Evolutionary conservation across 495 filamentous ascomycete genomes (phyloP).

Genomic region (Podospora conica): DNA sequence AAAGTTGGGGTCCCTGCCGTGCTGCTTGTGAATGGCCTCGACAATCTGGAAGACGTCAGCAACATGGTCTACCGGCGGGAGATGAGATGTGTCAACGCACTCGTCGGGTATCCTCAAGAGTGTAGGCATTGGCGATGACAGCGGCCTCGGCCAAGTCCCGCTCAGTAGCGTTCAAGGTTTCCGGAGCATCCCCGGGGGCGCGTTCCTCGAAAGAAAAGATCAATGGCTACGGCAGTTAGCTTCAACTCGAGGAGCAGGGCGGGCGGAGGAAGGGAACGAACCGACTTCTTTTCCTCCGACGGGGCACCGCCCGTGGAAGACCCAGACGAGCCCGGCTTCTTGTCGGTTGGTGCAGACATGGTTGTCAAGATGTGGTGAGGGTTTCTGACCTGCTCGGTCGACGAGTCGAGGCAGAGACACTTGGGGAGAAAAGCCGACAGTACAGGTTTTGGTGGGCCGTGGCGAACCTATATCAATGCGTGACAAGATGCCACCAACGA

Average conservation of each 20-base stretch:
- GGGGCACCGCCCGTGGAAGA: background rate
- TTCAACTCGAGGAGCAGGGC: background rate
- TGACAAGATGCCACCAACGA: background rate
- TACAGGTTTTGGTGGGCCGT: constrained; percentile 1
- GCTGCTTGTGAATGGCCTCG: constrained; percentile 19
- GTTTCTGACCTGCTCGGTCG: constrained; percentile 5
- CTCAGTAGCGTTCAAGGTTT: constrained; percentile 26
- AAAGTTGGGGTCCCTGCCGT: constrained; percentile 34
- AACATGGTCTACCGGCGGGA: background rate
- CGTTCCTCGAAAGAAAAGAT: constrained; percentile 11
- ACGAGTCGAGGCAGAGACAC: constrained; percentile 1
- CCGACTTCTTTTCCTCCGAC: constrained; percentile 14
- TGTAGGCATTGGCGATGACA: constrained; percentile 24
- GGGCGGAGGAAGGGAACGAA: background rate
- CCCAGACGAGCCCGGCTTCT: constrained; percentile 9
- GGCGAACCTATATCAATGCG: constrained; percentile 8
- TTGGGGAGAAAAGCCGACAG: background rate
- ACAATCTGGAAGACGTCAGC: constrained; percentile 14
- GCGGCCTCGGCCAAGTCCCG: constrained; percentile 31
- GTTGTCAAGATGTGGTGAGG: background rate
- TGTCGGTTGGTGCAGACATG: constrained; percentile 12
- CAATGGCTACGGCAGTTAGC: constrained; percentile 2
- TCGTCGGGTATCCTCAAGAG: constrained; percentile 27
- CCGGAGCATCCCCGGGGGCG: background rate
- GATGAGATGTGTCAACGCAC: background rate